Evolutionary conservation across 805 yeast genomes (phyloP), one percentile per base, ranked within the genome.

Genomic region (Zygoascus bituminiphila): DNA sequence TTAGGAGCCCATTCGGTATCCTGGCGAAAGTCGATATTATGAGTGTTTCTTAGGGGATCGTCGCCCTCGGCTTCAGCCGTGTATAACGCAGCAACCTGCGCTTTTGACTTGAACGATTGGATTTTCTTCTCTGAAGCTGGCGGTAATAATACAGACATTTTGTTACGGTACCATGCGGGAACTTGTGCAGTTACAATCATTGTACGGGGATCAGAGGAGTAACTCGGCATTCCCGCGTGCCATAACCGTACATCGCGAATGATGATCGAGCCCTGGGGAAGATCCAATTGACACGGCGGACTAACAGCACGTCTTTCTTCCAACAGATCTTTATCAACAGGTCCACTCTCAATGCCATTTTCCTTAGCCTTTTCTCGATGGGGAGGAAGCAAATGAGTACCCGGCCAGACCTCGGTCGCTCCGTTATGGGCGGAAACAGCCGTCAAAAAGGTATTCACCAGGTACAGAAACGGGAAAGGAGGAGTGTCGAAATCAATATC

Each of bases 151-250:
- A 46, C 20, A n/a, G 37, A n/a, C 25, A 40, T 44, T 14, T 36
- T 25, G 46, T 42, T 41, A 5, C 41, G 29, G 46, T 49, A 51
- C 55, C 55, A 52, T 29, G 46, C 44, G 24, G 55, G 53, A 10
- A 46, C 29, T 22, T 49, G 50, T 19, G 54, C 56, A 5, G 52
- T 25, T 1, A 51, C 54, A 19, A 49, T 23, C 57, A 54, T 54
- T 35, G 54, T 50, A 15, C 57, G 22, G 19, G 49, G 37, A 5
- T 54, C 20, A n/a, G 41, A 45, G 44, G 49, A 44, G 7, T 51
- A 50, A 35, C 51, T 54, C 12, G 55, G 55, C 52, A 47, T 48
- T 12, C 55, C 57, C n/a, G 48, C 41, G 31, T 54, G 57, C 57
- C 57, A 54, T 24, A 52, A 38, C 9, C 47, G 33, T 38, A 50